Base-by-base conservation (phyloP, 202 grass and related monocot species). In the Setaria italica region DNA sequence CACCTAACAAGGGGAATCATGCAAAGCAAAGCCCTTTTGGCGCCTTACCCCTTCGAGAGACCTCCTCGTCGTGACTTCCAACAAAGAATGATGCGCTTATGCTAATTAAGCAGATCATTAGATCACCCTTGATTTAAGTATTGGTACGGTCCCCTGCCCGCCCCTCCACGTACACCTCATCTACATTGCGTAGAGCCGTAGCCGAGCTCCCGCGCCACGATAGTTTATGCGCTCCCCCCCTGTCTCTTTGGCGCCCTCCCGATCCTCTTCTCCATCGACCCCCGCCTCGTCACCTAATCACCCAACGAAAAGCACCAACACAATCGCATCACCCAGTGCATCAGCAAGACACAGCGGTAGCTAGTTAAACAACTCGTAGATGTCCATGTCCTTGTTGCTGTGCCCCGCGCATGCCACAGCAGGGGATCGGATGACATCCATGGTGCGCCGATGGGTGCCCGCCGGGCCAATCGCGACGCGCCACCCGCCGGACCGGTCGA, bases 1-100 rank as follows among this genome's bases (percentile, higher is more conserved):
- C 50, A 12, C 13, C 48, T 74, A 84, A 74, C 56, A 50, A 51
- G 43, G 11, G 70, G 70, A 74, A 84, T 74, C 45, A 63, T 30
- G 63, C 65, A 67, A 67, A 68, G 45, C 65, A 51, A 79, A 54
- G 19, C 4, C 78, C 49, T 58, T 59, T 58, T 71, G 80, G 67
- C 9, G 32, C 58, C 67, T 83, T 83, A 42, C 84, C 75, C 51
- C 59, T 90, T 90, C 89, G 74, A 90, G 89, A 90, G 76, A 90
- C 17, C 85, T 79, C 83, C 14, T 5, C 78, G 57, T 82, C 60
- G 84, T 79, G 80, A 74, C 88, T 79, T 69, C 62, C 60, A 62
- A 76, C 62, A 48, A 68, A 70, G 73, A 66, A 65, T 57, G 70
- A 86, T 63, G 45, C 21, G 32, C 14, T 29, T 70, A 72, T 63